Base-by-base conservation (phyloP, 345 rosid species). In the Noccaea bulbosa region DNA sequence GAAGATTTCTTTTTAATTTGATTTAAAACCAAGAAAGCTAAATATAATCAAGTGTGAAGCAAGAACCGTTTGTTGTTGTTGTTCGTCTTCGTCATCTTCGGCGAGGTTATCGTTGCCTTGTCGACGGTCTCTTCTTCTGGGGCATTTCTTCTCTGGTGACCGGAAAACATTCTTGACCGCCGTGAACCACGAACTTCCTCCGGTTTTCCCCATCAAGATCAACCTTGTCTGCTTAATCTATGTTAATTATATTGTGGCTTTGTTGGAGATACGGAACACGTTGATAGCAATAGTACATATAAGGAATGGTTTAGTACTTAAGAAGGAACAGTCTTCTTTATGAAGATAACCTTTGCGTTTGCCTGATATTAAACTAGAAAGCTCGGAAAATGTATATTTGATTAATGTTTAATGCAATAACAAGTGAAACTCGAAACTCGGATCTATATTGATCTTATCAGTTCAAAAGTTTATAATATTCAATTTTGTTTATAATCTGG, bases 171-270 rank as follows among this genome's bases (percentile, higher is more conserved):
- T 84, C 83, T 84, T 88, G 24, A 90, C 87, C 27, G 83, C 89
- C 54, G 81, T 78, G 54, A 90, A 68, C 94, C 97, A 90, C 6
- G 94, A 86, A 79, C 77, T 87, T 27, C 90, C 90, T 33, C 86
- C 83, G 8, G 60, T 76, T 76, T 84, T 89, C 69, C 87, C 85
- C 88, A 82, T 82, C 48, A 63, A 70, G 69, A 44, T 49, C 17
- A 15, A 69, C 10, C 22, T 44, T 49, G 34, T 52, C 41, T 57
- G 53, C 45, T 48, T 37, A 8, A 7, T 48, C 5, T 24, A 1
- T 59, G 57, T 6, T n/a, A 52, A 6, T 30, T 17, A 48, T 39
- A n/a, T 6, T 12, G 17, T 34, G 47, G 35, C 40, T 67, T 10
- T 40, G 49, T 3, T 11, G 44, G 12, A 43, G 12, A 53, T 32